Conservation (phyloP, 192 early-diverging fungal genomes). For the Coemansia pectinata region DNA sequence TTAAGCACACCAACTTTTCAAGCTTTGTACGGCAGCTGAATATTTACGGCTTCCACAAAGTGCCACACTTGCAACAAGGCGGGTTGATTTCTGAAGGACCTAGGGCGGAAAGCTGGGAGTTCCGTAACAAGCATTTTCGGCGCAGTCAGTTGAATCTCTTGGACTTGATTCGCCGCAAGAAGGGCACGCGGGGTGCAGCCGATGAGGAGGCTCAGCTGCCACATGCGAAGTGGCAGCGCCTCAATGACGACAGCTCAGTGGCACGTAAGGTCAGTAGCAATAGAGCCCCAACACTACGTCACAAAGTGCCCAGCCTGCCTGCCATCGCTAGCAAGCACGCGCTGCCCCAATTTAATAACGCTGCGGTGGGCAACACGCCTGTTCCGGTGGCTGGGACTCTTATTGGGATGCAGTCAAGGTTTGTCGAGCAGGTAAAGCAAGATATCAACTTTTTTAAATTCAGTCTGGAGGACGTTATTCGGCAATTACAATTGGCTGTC, state of each 20-base stretch:
- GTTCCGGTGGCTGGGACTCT: conserved; percentile 5
- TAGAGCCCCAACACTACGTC: conserved; percentile 1
- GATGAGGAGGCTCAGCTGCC: conserved; percentile 42
- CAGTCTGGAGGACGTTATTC: conserved; percentile 29
- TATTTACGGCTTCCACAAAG: conserved; percentile 98
- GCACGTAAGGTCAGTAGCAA: not conserved
- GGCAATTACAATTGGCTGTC: conserved; percentile 12
- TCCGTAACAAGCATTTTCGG: conserved; percentile 88
- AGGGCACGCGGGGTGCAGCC: conserved; percentile 47
- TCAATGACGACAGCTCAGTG: not conserved
- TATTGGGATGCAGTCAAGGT: conserved; percentile 21
- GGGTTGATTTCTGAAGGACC: conserved; percentile 72
- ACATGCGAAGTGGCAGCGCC: conserved; percentile 27
- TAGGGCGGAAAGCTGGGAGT: conserved; percentile 87
- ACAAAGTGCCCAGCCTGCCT: conserved; percentile 21
- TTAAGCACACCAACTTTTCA: conserved; percentile 93
- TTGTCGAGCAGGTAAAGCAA: conserved; percentile 33
- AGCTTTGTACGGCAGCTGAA: conserved; percentile 92
- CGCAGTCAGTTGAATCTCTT: conserved; percentile 87
- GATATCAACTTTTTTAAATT: conserved; percentile 19
- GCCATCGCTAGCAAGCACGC: not conserved
- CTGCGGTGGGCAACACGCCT: conserved; percentile 2
- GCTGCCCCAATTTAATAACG: not conserved
- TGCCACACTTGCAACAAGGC: conserved; percentile 92
- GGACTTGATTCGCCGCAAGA: conserved; percentile 84